Conservation (phyloP, 2,329 filamentous ascomycete genomes). For the Alternaria rosae region DNA sequence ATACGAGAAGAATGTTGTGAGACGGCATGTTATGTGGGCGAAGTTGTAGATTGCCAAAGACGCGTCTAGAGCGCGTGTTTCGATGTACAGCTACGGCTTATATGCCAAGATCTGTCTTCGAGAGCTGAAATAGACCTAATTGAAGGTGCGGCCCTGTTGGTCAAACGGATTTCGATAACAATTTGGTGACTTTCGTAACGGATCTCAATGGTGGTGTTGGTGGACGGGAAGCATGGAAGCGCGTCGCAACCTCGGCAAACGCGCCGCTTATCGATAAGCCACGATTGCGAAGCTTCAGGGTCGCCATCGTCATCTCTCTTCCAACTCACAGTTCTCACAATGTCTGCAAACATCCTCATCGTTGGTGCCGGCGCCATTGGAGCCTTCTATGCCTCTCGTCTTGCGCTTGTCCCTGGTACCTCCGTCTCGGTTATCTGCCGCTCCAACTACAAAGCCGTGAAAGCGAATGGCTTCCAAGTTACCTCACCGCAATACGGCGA, state of each 20-base stretch:
- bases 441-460: conserved; percentile 74
- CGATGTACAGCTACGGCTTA: background rate
- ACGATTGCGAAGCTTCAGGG: background rate
- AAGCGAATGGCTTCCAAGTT: conserved; percentile 67
- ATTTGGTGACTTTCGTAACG: background rate
- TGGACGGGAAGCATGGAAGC: background rate
- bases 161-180: background rate
- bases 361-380: conserved; percentile 76
- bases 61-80: background rate
- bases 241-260: conserved; percentile 8
- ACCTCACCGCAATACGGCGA: conserved; percentile 72
- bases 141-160: background rate
- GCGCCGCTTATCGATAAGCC: conserved; percentile 12
- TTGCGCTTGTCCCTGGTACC: conserved; percentile 65
- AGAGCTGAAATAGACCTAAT: background rate
- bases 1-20: background rate
- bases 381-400: conserved; percentile 74
- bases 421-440: conserved; percentile 75
- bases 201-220: background rate
- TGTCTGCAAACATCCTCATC: conserved; percentile 66
- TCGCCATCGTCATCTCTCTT: background rate
- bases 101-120: background rate
- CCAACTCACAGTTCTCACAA: conserved; percentile 7
- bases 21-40: background rate
- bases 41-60: background rate